A percentile compares a stretch with the other conserved stretches of the same genome.
Conservation (phyloP, 257 asterid species). For the Scutellaria minor region DNA sequence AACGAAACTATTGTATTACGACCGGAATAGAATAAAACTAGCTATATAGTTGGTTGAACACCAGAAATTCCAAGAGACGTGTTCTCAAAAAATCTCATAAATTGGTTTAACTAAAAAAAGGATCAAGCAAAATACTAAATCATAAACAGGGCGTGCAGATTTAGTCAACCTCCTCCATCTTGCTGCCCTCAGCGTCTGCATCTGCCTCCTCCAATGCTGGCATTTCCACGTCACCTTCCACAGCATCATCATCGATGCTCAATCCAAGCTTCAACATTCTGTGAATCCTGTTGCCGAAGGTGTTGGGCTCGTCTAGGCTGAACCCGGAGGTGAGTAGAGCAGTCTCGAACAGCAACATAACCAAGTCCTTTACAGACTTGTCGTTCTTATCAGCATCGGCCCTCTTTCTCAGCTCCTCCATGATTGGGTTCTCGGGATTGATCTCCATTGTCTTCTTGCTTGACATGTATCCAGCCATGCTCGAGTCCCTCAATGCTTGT, state of each 20-base stretch:
- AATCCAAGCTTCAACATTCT: slow-evolving; percentile 76
- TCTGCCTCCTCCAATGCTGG: slow-evolving; percentile 64
- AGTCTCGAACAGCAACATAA: slow-evolving; percentile 63
- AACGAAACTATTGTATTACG: too few relatives aligned
- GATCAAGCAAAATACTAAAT: too few relatives aligned
- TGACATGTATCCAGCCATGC: slow-evolving; percentile 71
- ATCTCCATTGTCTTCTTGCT: slow-evolving; percentile 77
- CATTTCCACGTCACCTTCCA: slow-evolving; percentile 61
- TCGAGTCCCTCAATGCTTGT: slow-evolving; percentile 62
- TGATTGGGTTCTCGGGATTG: slow-evolving; percentile 60
- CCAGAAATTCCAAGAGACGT: too few relatives aligned
- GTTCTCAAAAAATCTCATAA: too few relatives aligned
- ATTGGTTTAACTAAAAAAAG: too few relatives aligned
- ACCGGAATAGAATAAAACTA: too few relatives aligned
- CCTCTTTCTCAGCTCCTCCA: slow-evolving; percentile 74
- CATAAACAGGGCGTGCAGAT: neutral
- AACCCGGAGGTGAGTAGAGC: slow-evolving; percentile 69
- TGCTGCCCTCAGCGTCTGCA: slow-evolving; percentile 70
- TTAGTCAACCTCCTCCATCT: slow-evolving; percentile 81
- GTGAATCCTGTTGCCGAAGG: slow-evolving; percentile 71
- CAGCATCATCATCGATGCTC: slow-evolving; percentile 67
- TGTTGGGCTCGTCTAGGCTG: slow-evolving; percentile 72
- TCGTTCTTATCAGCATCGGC: slow-evolving; percentile 71
- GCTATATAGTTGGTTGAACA: too few relatives aligned
- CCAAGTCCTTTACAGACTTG: slow-evolving; percentile 69